phyloP scores from a whole-genome alignment of 2,329 filamentous ascomycete genomes.

The Aspergillus luchuensis region DNA sequence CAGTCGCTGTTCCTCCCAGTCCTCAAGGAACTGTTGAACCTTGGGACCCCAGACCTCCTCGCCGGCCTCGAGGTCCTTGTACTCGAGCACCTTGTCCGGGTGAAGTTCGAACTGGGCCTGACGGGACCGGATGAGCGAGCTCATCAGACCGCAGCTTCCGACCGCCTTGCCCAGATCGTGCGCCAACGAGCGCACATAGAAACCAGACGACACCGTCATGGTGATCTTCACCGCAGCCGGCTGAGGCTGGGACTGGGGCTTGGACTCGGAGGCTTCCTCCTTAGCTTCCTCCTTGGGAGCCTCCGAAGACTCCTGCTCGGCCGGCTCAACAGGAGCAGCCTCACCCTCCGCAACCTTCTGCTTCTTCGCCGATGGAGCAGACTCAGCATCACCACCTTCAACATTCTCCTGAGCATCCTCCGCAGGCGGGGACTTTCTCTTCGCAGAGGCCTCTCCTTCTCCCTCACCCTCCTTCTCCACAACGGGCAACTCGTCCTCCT shows the following conservation, averaged over 20 bases:
- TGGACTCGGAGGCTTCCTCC: neutral
- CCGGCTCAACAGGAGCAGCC: constrained; percentile 18
- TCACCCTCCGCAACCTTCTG: constrained; percentile 33
- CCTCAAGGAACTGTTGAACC: constrained; percentile 61
- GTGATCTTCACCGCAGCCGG: constrained; percentile 77
- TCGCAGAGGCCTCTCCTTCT: constrained; percentile 33
- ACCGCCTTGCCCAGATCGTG: constrained; percentile 87
- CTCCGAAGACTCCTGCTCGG: neutral
- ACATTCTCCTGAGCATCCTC: constrained; percentile 25
- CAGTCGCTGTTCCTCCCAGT: constrained; percentile 50
- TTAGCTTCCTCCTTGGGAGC: neutral
- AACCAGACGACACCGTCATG: constrained; percentile 92
- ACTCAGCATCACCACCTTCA: constrained; percentile 17
- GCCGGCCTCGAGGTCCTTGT: constrained; percentile 71
- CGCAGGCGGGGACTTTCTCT: constrained; percentile 26
- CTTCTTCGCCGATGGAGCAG: constrained; percentile 36
- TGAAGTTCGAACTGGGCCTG: constrained; percentile 80
- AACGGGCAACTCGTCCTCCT: constrained; percentile 33
- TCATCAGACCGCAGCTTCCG: constrained; percentile 82
- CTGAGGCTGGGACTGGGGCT: constrained; percentile 19
- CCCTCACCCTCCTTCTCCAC: constrained; percentile 30
- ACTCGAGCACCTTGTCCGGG: constrained; percentile 73
- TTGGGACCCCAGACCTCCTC: constrained; percentile 82
- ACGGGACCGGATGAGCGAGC: constrained; percentile 74
- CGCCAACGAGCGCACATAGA: constrained; percentile 92